These are phyloP conservation scores for Strombidium stylifer DNA, from an alignment of 73 alveolate species.

Conservation along the genomic window DNA sequence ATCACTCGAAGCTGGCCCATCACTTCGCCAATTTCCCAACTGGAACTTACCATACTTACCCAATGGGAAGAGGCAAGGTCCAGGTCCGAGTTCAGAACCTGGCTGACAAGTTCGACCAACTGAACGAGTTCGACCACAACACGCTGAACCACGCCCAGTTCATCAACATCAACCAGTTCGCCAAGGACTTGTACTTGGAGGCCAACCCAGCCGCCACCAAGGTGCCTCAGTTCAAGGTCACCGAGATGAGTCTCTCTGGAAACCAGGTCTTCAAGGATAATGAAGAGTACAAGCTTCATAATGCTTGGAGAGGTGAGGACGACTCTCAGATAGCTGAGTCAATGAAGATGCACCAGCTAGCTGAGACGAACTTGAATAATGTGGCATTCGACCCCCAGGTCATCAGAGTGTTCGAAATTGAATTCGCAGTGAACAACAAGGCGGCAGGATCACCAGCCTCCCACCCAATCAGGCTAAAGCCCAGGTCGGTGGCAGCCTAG, in stretches of 20 bases:
- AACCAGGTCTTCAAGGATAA: background rate
- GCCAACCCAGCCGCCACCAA: background rate
- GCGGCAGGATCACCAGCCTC: background rate
- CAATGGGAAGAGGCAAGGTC: background rate
- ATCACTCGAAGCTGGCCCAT: background rate
- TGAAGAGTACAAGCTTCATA: no score
- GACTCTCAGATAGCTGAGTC: no score
- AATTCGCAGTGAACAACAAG: background rate
- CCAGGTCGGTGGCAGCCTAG: no score
- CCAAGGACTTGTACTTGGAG: background rate
- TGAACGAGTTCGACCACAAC: background rate
- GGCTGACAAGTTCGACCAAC: conserved; percentile 5
- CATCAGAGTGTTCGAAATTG: background rate
- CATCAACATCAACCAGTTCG: background rate
- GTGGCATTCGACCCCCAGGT: background rate
- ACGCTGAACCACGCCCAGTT: background rate
- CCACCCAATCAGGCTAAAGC: no score
- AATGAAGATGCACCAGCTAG: background rate
- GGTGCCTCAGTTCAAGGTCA: background rate
- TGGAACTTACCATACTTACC: background rate
- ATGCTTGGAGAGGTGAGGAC: no score
- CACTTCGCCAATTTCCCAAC: background rate
- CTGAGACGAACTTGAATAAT: no score
- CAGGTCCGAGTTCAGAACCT: conserved; percentile 6
- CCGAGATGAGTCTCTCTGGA: background rate